phyloP scores from a whole-genome alignment of 306 rosid species.

The Gastrolobium villosum region DNA sequence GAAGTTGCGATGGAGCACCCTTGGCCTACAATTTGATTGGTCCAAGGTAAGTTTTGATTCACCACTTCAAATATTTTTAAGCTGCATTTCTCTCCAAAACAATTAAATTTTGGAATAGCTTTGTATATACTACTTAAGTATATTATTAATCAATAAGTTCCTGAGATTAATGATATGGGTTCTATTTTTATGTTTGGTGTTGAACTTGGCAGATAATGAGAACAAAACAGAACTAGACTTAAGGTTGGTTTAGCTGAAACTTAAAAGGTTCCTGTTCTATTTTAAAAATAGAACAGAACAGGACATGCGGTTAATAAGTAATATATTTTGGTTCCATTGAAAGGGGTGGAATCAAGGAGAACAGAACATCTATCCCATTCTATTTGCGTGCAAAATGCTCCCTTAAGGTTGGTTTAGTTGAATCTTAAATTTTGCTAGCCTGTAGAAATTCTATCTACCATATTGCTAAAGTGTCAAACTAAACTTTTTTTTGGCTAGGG shows the following conservation, averaged over 20 bases:
- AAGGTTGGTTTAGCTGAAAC: too few species aligned
- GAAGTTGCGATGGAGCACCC: constrained; percentile 98
- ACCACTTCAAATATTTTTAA: neutral
- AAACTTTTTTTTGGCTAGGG: neutral
- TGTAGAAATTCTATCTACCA: neutral
- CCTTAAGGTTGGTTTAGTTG: neutral
- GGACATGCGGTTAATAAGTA: too few species aligned
- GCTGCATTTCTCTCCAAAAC: neutral
- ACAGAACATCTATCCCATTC: too few species aligned
- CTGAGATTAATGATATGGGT: constrained; percentile 9
- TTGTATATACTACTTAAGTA: neutral
- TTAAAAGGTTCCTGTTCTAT: too few species aligned
- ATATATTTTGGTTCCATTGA: too few species aligned
- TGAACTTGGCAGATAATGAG: too few species aligned
- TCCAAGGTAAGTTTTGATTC: constrained; percentile 69
- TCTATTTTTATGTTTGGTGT: too few species aligned
- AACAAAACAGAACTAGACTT: too few species aligned
- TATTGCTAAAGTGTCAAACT: constrained; percentile 12
- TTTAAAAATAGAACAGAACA: too few species aligned
- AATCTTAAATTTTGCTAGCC: constrained; percentile 1
- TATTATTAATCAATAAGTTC: neutral
- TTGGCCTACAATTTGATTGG: constrained; percentile 94
- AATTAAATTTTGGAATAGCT: neutral
- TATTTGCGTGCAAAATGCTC: too few species aligned
- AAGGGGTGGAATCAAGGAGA: too few species aligned